Evolutionary conservation across 2,329 filamentous ascomycete species (phyloP).

Genomic region (Alternaria arbusti): DNA sequence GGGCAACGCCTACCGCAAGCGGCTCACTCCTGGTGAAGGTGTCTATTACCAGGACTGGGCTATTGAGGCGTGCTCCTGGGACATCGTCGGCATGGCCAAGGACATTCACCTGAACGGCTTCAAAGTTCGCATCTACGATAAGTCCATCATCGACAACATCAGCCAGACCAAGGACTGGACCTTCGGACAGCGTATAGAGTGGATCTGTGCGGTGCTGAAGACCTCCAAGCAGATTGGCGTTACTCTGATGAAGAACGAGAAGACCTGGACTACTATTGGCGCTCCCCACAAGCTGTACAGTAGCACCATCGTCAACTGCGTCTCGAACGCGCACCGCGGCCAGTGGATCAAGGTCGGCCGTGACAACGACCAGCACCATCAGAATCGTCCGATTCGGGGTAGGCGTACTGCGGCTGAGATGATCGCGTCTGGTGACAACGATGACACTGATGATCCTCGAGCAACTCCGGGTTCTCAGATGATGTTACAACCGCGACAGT

Average conservation of each 20-base stretch:
- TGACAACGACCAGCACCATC: conserved; percentile 5
- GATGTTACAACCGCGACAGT: background rate
- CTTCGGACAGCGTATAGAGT: conserved; percentile 16
- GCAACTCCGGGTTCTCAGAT: background rate
- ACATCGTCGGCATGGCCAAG: conserved; percentile 13
- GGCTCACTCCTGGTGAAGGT: conserved; percentile 5
- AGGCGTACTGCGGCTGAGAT: background rate
- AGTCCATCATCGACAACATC: conserved; percentile 10
- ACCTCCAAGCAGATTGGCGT: conserved; percentile 13
- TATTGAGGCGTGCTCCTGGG: conserved; percentile 19
- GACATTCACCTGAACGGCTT: conserved; percentile 16
- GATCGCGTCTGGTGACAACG: background rate
- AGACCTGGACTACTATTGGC: conserved; percentile 14
- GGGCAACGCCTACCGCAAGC: conserved; percentile 16
- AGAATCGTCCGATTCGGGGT: background rate
- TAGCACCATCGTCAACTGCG: conserved; percentile 9
- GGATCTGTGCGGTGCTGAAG: conserved; percentile 16
- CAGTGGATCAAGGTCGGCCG: conserved; percentile 15
- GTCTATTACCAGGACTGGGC: conserved; percentile 16
- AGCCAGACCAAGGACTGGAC: conserved; percentile 18
- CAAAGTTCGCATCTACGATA: conserved; percentile 14
- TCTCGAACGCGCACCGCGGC: conserved; percentile 14
- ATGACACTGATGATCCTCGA: background rate
- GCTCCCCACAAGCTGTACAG: conserved; percentile 20
- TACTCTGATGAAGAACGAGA: conserved; percentile 21